phyloP scores from a whole-genome alignment of 2,329 filamentous ascomycete species.

The Fusarium albosuccineum region DNA sequence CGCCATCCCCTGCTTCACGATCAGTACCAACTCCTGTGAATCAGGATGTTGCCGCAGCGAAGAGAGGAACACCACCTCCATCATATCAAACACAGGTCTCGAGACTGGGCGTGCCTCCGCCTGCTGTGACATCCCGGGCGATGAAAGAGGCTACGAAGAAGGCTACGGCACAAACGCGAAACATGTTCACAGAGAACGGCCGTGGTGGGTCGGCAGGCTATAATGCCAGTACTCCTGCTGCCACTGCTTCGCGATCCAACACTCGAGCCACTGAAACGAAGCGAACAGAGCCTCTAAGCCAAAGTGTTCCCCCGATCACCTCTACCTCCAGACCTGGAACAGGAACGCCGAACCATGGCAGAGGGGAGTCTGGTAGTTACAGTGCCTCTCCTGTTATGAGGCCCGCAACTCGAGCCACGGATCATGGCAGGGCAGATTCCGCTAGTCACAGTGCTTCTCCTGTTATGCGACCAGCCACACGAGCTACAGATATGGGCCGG shows the following conservation, averaged over 20 bases:
- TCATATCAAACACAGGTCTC: conserved; percentile 78
- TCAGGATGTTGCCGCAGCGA: conserved; percentile 63
- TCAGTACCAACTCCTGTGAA: conserved; percentile 70
- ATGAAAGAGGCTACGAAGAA: conserved; percentile 97
- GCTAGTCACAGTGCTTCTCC: conserved; percentile 48
- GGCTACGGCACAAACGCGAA: conserved; percentile 85
- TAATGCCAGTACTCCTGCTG: conserved; percentile 28
- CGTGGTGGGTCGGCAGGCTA: conserved; percentile 47
- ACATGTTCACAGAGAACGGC: conserved; percentile 73
- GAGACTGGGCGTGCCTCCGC: conserved; percentile 87
- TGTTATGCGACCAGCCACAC: conserved; percentile 54
- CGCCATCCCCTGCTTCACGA: conserved; percentile 46
- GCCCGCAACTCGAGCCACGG: conserved; percentile 28
- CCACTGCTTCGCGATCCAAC: conserved; percentile 43
- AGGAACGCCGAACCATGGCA: conserved; percentile 4
- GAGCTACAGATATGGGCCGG: conserved; percentile 31
- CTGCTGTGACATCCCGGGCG: conserved; percentile 90
- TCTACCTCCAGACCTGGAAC: conserved; percentile 5
- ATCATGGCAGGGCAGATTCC: conserved; percentile 37
- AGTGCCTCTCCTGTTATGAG: conserved; percentile 52
- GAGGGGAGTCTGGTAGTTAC: conserved; percentile 30
- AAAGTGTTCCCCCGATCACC: conserved; percentile 28
- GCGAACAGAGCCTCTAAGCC: conserved; percentile 32
- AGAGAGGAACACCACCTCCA: conserved; percentile 84
- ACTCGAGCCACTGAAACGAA: conserved; percentile 35